Evolutionary conservation across 2,329 filamentous ascomycete species (phyloP).

Genomic region (Ophiostoma australiae): DNA sequence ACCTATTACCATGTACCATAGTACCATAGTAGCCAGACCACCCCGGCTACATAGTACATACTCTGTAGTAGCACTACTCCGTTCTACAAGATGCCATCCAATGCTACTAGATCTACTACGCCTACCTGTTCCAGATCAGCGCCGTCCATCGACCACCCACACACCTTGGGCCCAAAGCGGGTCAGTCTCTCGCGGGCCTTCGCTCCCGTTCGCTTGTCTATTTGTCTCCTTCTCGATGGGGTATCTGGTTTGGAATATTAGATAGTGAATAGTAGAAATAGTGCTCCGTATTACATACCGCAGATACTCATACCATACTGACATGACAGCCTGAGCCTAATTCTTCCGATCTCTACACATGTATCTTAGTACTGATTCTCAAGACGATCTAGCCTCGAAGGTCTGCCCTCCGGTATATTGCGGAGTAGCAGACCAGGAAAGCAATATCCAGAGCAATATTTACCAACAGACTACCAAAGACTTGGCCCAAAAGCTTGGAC

Average conservation of each 20-base stretch:
- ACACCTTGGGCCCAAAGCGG: conserved; percentile 9
- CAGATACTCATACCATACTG: not conserved
- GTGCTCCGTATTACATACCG: too few species aligned
- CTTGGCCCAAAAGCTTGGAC: conserved; percentile 1
- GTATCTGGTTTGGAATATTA: not conserved
- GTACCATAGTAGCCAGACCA: too few species aligned
- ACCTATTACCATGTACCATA: too few species aligned
- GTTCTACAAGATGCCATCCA: not conserved
- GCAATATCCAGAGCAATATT: not conserved
- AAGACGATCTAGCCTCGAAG: not conserved
- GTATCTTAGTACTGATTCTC: not conserved
- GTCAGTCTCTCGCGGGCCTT: not conserved
- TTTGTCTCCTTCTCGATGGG: not conserved
- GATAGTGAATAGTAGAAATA: not conserved
- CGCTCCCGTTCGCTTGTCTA: conserved; percentile 3
- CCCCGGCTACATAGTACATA: too few species aligned
- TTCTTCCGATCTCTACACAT: not conserved
- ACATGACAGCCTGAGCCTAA: not conserved
- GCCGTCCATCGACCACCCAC: not conserved
- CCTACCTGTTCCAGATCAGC: conserved; percentile 6
- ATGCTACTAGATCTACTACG: conserved; percentile 6
- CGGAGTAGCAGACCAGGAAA: not conserved
- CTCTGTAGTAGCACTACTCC: not conserved
- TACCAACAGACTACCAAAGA: not conserved
- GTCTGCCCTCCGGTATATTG: not conserved